Percentiles rank a stretch among this genome's conserved stretches.
Evolutionary conservation across 306 rosid genomes (phyloP).

Genomic region (Comarum palustre): DNA sequence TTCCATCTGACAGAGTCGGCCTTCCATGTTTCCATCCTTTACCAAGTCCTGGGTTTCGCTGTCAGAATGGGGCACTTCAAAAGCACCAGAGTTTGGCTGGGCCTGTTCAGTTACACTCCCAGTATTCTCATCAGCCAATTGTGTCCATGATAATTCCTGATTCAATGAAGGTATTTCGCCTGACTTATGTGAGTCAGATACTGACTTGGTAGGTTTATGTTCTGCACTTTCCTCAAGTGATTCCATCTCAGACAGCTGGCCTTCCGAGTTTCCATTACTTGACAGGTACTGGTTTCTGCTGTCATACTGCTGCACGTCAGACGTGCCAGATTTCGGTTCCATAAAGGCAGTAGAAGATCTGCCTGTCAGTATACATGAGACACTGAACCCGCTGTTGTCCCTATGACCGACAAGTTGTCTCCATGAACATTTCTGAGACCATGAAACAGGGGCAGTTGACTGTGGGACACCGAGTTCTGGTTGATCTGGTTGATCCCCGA

Average conservation of each 20-base stretch:
- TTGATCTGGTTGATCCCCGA: conserved; percentile 30
- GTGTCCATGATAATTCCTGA: background rate
- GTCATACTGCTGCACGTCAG: conserved; percentile 16
- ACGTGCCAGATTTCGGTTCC: conserved; percentile 24
- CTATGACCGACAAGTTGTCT: conserved; percentile 54
- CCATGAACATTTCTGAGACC: conserved; percentile 84
- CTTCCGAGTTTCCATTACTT: conserved; percentile 14
- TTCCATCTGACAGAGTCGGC: conserved; percentile 2
- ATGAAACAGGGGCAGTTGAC: conserved; percentile 35
- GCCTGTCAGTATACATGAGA: conserved; percentile 43
- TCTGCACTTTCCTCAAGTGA: background rate
- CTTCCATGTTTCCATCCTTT: conserved; percentile 18
- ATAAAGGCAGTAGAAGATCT: conserved; percentile 24
- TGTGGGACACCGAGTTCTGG: conserved; percentile 31
- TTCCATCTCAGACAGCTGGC: background rate
- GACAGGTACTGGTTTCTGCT: conserved; percentile 22
- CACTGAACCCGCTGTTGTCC: conserved; percentile 42
- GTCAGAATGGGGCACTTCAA: conserved; percentile 8
- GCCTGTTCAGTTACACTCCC: background rate
- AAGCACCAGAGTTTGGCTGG: conserved; percentile 14
- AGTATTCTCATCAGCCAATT: background rate
- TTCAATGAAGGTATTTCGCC: background rate
- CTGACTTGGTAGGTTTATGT: background rate
- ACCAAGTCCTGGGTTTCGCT: conserved; percentile 21
- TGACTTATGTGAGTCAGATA: background rate